Conservation (phyloP, 2,329 filamentous ascomycete genomes). For the Claviceps digitariae region DNA sequence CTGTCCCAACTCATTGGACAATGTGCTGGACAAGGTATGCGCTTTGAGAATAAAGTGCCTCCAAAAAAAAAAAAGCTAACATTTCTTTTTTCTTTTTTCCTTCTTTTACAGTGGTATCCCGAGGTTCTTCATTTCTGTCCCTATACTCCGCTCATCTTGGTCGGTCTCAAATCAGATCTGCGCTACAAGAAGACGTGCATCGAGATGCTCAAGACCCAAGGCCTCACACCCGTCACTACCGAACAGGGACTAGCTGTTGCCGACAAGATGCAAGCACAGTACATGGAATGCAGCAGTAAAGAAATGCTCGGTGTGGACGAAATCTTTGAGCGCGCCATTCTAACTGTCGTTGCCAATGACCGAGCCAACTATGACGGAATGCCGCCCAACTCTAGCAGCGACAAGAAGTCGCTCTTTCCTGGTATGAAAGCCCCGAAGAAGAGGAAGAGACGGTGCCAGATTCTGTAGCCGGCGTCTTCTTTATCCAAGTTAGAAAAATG, state of each 20-base stretch:
- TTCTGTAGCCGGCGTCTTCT: constrained; percentile 43
- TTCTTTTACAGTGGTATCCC: constrained; percentile 70
- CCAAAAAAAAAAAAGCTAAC: constrained; percentile 3
- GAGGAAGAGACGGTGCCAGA: constrained; percentile 74
- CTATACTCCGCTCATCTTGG: constrained; percentile 87
- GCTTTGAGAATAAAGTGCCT: background rate
- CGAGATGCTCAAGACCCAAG: constrained; percentile 96
- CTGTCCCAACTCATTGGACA: constrained; percentile 94
- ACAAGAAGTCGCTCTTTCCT: constrained; percentile 25
- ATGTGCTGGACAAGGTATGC: constrained; percentile 92
- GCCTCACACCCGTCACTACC: constrained; percentile 82
- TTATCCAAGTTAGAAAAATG: background rate
- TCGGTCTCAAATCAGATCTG: constrained; percentile 93
- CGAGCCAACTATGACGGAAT: constrained; percentile 45
- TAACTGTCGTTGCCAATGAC: constrained; percentile 77
- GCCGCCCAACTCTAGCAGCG: constrained; percentile 24
- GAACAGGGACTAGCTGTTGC: constrained; percentile 83
- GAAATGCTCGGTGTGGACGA: constrained; percentile 94
- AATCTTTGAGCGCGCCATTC: constrained; percentile 85
- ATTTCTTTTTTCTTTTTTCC: background rate
- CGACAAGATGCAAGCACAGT: constrained; percentile 83
- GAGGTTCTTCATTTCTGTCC: constrained; percentile 99
- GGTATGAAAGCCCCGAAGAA: constrained; percentile 45
- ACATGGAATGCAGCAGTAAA: constrained; percentile 98
- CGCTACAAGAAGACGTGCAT: constrained; percentile 93